A percentile compares a stretch with the other conserved stretches of the same genome.
These are phyloP conservation scores for Kwoniella heveanensis DNA, from an alignment of 768 basidiomycete genomes.

Conservation along the genomic window DNA sequence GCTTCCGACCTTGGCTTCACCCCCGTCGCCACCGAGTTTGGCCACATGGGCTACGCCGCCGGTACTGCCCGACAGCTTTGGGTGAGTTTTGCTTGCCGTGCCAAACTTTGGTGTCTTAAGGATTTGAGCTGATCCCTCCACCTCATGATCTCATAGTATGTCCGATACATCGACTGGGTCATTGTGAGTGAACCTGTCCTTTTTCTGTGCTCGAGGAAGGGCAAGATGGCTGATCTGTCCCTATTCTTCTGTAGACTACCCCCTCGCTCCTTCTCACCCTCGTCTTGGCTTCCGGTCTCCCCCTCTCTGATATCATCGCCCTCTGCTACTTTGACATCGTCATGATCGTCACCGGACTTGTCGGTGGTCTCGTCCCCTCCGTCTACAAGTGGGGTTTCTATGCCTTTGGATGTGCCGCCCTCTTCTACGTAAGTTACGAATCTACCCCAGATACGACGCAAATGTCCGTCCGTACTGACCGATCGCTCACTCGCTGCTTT, in stretches of 20 bases:
- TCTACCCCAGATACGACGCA: no score
- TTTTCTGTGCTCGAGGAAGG: neutral
- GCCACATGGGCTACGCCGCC: conserved; percentile 58
- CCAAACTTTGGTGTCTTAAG: neutral
- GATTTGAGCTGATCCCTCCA: neutral
- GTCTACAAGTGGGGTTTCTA: conserved; percentile 63
- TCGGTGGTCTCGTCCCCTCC: conserved; percentile 62
- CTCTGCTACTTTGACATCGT: conserved; percentile 61
- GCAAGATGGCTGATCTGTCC: conserved; percentile 2
- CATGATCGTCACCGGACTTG: conserved; percentile 60
- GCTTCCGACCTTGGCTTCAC: conserved; percentile 64
- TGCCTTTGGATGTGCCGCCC: conserved; percentile 60
- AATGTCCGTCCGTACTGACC: no score
- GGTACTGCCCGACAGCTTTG: conserved; percentile 53
- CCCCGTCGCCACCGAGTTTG: conserved; percentile 60
- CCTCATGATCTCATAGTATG: conserved; percentile 21
- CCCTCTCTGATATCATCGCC: conserved; percentile 61
- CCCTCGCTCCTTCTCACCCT: conserved; percentile 62
- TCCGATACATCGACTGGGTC: conserved; percentile 59
- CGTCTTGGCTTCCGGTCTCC: conserved; percentile 60
- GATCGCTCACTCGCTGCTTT: neutral
- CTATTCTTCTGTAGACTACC: conserved; percentile 54
- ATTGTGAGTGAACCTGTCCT: conserved; percentile 47
- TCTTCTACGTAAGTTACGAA: conserved; percentile 59
- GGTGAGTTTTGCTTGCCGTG: conserved; percentile 45